phyloP scores from a whole-genome alignment of 2,329 filamentous ascomycete species.

The Rhytidhysteron rufulum region DNA sequence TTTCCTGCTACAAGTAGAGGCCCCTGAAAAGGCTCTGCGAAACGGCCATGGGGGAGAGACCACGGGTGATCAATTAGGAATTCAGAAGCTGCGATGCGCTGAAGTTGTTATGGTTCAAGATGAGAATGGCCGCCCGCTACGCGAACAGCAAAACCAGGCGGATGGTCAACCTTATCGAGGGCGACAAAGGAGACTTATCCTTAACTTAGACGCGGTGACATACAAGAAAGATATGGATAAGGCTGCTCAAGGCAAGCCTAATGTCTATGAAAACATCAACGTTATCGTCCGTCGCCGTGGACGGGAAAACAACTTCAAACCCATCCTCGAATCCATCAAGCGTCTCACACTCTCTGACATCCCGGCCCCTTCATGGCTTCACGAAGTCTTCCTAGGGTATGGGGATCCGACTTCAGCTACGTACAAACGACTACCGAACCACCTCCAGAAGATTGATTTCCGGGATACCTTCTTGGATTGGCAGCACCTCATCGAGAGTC shows the following conservation, averaged over 20 bases:
- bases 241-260: slow-evolving; percentile 62
- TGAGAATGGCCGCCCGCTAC: slow-evolving; percentile 71
- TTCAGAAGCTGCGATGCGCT: slow-evolving; percentile 72
- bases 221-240: slow-evolving; percentile 74
- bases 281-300: slow-evolving; percentile 77
- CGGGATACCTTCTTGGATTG: slow-evolving; percentile 93
- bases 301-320: slow-evolving; percentile 95
- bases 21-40: slow-evolving; percentile 48
- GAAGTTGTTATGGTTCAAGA: slow-evolving; percentile 84
- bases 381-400: slow-evolving; percentile 96
- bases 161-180: slow-evolving; percentile 61
- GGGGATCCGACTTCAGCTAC: slow-evolving; percentile 85
- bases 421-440: slow-evolving; percentile 77
- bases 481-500: slow-evolving; percentile 86
- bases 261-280: slow-evolving; percentile 83
- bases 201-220: slow-evolving; percentile 74
- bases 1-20: slow-evolving; percentile 76
- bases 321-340: slow-evolving; percentile 87
- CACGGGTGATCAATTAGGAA: slow-evolving; percentile 60
- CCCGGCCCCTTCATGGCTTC: slow-evolving; percentile 83
- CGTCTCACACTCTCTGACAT: slow-evolving; percentile 80
- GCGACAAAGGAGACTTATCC: slow-evolving; percentile 65
- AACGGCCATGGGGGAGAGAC: slow-evolving; percentile 51
- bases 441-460: slow-evolving; percentile 77
- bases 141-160: slow-evolving; percentile 56